Conservation (phyloP, 192 early-diverging fungal species). For the Umbelopsis ramanniana region DNA sequence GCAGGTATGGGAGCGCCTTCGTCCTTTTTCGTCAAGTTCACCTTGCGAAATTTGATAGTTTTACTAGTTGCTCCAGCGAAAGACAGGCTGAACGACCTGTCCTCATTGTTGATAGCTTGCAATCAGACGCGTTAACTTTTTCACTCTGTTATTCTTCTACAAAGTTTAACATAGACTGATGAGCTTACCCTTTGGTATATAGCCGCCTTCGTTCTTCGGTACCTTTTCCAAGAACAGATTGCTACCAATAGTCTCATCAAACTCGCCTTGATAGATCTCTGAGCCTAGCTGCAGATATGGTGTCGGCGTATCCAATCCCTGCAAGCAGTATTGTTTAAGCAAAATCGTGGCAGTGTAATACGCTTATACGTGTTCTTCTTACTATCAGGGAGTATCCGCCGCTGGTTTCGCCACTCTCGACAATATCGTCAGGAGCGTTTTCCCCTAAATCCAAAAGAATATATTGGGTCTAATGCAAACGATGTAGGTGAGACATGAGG, state of each 20-base stretch:
- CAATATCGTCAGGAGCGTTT: not conserved
- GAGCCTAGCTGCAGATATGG: constrained; percentile 7
- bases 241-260: constrained; percentile 11
- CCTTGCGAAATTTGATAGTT: constrained; percentile 2
- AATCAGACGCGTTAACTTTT: not conserved
- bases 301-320: constrained; percentile 9
- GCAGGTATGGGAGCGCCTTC: no score
- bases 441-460: not conserved
- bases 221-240: constrained; percentile 12
- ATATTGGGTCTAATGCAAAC: not conserved
- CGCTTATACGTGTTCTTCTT: not conserved
- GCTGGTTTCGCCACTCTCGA: not conserved
- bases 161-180: not conserved
- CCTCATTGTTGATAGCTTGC: not conserved
- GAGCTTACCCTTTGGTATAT: not conserved
- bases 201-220: not conserved
- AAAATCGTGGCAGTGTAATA: not conserved
- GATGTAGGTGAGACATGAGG: not conserved
- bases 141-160: not conserved
- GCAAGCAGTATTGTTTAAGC: not conserved
- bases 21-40: constrained; percentile 3
- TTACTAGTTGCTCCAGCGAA: not conserved
- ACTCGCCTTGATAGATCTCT: constrained; percentile 4
- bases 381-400: constrained; percentile 2
- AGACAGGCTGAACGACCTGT: not conserved